Base-by-base conservation (phyloP, 2,329 filamentous ascomycete genomes). In the Chaetomium strumarium region DNA sequence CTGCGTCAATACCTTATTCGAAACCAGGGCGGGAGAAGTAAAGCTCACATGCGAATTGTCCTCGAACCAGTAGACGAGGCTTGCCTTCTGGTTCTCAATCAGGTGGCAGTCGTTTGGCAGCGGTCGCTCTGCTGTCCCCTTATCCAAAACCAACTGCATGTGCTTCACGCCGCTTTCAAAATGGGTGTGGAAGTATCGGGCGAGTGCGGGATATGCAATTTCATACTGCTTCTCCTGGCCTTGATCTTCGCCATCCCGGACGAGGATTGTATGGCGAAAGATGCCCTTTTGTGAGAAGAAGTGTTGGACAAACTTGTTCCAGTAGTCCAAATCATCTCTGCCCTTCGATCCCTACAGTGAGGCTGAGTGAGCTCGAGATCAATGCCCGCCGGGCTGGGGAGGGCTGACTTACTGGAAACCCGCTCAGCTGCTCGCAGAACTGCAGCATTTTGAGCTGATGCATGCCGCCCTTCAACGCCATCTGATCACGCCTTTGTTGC, bases 151-250 rank as follows among this genome's bases (percentile, higher is more conserved):
- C 66, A 97, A 79, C 67, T 96, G 90, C 62, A 97, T 88, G 50
- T 84, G 88, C 61, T 81, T 86, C 51, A 96, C 84, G 7, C 90
- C 91, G 55, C 89, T 92, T 52, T 86, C 85, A 66, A 93, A 96
- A 63, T 95, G 86, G 0, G 89, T 91, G 62, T 87, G 83, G 67
- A 96, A 96, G 68, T 93, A 97, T 63, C 92, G 84, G 33, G 92
- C 83, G 42, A 99, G 76, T 1, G 88, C 88, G 3, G 90, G 81
- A 53, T 82, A 88, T 2, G 85, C 81, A 45, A 97, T 90, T 66
- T 96, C 91, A 63, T 91, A 96, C 63, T 86, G 83, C 72, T 95
- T 96, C 51, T 85, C 79, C 16, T 55, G 53, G n/a, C 74, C 75
- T 34, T 72, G 71, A 42, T 82, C 77, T 41, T 84, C 80, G 52